phyloP scores from a whole-genome alignment of 306 rosid genomes.

The Parietaria judaica region DNA sequence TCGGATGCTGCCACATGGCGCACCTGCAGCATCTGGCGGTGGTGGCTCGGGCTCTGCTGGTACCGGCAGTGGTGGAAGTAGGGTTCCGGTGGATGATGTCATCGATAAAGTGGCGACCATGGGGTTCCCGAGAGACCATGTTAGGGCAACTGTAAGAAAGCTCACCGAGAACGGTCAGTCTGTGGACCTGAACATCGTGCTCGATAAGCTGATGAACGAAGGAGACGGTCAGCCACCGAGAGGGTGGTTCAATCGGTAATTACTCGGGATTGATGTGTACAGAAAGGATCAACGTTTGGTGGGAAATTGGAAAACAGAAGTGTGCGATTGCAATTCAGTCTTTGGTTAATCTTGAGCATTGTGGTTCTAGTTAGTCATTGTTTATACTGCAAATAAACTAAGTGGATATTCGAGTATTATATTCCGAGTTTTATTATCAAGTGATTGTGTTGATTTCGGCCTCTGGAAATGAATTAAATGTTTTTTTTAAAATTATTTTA shows the following conservation, averaged over 20 bases:
- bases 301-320: slow-evolving; percentile 4
- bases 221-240: slow-evolving; percentile 59
- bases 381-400: no score
- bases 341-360: no score
- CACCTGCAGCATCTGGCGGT: slow-evolving; percentile 58
- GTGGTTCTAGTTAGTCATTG: not conserved
- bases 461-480: no score
- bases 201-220: slow-evolving; percentile 79
- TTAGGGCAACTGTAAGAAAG: slow-evolving; percentile 71
- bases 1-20: slow-evolving; percentile 57
- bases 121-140: slow-evolving; percentile 87
- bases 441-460: no score
- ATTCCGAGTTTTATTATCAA: no score
- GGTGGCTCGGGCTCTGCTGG: slow-evolving; percentile 51
- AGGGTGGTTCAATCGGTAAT: slow-evolving; percentile 80
- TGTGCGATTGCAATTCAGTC: not conserved
- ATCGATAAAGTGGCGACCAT: slow-evolving; percentile 65
- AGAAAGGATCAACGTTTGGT: slow-evolving; percentile 30
- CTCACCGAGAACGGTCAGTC: slow-evolving; percentile 82
- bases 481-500: no score
- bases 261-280: slow-evolving; percentile 33
- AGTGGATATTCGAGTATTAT: no score
- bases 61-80: slow-evolving; percentile 53
- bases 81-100: slow-evolving; percentile 66
- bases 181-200: slow-evolving; percentile 76